Percentiles rank a stretch among this genome's conserved stretches.
Conservation (phyloP, 202 grass and related monocot species). For the Eragrostis tef region DNA sequence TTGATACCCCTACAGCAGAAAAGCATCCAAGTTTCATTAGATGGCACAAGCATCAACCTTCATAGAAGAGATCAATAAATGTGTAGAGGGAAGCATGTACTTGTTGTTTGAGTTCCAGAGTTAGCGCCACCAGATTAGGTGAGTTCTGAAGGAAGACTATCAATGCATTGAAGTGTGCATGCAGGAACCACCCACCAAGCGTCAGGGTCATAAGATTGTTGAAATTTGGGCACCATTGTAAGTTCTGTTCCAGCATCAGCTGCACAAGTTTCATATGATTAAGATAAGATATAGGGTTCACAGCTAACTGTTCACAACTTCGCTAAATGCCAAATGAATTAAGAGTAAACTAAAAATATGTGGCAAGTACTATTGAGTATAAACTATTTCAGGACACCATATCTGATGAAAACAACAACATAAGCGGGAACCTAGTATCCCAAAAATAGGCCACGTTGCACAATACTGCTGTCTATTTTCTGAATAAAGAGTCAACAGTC, state of each 20-base stretch:
- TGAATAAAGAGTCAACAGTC: neutral
- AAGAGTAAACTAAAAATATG: neutral
- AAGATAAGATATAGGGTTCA: neutral
- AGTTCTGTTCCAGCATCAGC: neutral
- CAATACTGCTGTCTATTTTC: too few species aligned
- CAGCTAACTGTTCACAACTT: neutral
- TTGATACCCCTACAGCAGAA: neutral
- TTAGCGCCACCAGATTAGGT: slow-evolving; percentile 31
- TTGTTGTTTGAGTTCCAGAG: neutral
- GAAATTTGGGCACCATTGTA: slow-evolving; percentile 33
- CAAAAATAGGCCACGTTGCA: neutral
- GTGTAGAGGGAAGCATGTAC: slow-evolving; percentile 24
- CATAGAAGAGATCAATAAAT: neutral
- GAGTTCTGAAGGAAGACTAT: slow-evolving; percentile 47
- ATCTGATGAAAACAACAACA: neutral
- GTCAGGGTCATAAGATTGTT: slow-evolving; percentile 33
- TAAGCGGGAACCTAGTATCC: neutral
- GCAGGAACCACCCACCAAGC: neutral
- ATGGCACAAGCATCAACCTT: neutral
- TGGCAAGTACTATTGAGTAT: neutral
- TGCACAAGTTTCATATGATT: slow-evolving; percentile 29
- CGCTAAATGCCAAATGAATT: neutral
- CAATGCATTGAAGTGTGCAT: neutral
- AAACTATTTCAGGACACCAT: neutral
- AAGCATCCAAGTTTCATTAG: neutral